phyloP scores from a whole-genome alignment of 345 rosid genomes.

The Erysimum cheiranthoides region DNA sequence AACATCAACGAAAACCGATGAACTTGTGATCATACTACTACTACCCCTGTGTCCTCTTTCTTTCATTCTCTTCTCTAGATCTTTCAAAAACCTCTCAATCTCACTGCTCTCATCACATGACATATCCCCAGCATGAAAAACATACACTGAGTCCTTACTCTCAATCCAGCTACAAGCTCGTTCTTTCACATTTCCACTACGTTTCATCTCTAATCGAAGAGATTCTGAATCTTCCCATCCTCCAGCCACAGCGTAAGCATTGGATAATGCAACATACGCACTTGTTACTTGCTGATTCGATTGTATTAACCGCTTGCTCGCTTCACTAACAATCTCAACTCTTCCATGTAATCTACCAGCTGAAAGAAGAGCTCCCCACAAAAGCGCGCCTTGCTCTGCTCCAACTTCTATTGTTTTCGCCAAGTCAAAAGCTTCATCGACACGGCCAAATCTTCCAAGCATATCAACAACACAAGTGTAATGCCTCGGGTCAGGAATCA shows the following conservation, averaged over 20 bases:
- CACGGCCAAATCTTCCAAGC: conserved; percentile 74
- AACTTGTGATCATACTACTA: conserved; percentile 52
- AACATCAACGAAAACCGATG: conserved; percentile 62
- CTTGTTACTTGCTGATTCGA: conserved; percentile 65
- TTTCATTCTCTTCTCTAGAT: conserved; percentile 63
- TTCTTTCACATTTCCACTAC: conserved; percentile 63
- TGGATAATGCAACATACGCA: conserved; percentile 73
- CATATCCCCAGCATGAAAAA: conserved; percentile 66
- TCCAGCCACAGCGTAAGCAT: conserved; percentile 63
- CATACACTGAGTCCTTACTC: conserved; percentile 51
- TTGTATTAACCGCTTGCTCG: conserved; percentile 59
- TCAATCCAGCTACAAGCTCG: conserved; percentile 90
- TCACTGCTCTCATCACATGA: conserved; percentile 52
- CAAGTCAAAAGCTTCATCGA: conserved; percentile 69
- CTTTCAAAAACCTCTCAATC: conserved; percentile 54
- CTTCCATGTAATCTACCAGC: conserved; percentile 78
- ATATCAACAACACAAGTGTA: conserved; percentile 82
- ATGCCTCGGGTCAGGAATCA: conserved; percentile 66
- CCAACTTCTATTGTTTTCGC: conserved; percentile 58
- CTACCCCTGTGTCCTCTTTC: conserved; percentile 59
- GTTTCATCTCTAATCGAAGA: conserved; percentile 69
- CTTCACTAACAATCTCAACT: conserved; percentile 68
- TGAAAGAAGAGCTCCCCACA: conserved; percentile 84
- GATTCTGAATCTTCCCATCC: conserved; percentile 65
- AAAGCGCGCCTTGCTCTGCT: conserved; percentile 57